Conservation (phyloP, 2,329 filamentous ascomycete species). For the Beauveria sp. region DNA sequence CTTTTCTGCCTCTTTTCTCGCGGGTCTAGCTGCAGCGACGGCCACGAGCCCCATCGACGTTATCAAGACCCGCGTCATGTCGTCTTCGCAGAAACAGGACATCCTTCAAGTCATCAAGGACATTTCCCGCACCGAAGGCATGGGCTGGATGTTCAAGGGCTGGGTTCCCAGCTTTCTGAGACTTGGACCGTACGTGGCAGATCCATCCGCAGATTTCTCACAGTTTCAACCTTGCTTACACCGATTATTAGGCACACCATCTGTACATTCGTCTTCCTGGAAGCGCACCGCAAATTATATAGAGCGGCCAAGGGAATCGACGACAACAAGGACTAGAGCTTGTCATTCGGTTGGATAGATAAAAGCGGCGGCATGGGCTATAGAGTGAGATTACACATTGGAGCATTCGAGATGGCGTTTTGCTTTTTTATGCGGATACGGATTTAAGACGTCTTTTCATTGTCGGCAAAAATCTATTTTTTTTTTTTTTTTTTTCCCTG, state of each 20-base stretch:
- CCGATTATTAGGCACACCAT: slow-evolving; percentile 61
- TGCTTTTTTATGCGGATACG: slow-evolving; percentile 12
- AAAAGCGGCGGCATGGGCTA: slow-evolving; percentile 2
- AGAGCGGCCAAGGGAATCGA: slow-evolving; percentile 40
- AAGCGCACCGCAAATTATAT: slow-evolving; percentile 78
- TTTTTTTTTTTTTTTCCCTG: too few relatives aligned
- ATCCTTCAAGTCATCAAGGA: slow-evolving; percentile 55
- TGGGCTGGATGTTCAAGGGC: slow-evolving; percentile 81
- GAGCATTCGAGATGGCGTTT: slow-evolving; percentile 18
- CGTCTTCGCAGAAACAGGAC: slow-evolving; percentile 42
- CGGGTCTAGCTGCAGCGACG: slow-evolving; percentile 77
- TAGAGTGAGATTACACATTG: background rate
- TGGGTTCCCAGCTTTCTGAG: slow-evolving; percentile 73
- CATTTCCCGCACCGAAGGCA: slow-evolving; percentile 62
- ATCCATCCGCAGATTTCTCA: background rate
- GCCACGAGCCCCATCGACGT: slow-evolving; percentile 82
- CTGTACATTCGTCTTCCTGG: slow-evolving; percentile 77
- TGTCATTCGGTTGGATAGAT: slow-evolving; percentile 19
- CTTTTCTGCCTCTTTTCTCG: slow-evolving; percentile 68
- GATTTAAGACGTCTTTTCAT: background rate
- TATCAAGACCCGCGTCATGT: slow-evolving; percentile 85
- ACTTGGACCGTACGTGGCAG: slow-evolving; percentile 50
- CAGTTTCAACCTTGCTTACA: background rate
- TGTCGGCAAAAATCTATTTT: too few relatives aligned
- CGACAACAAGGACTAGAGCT: slow-evolving; percentile 13